phyloP scores from a whole-genome alignment of 257 asterid genomes.

The Thymus mandschuricus region DNA sequence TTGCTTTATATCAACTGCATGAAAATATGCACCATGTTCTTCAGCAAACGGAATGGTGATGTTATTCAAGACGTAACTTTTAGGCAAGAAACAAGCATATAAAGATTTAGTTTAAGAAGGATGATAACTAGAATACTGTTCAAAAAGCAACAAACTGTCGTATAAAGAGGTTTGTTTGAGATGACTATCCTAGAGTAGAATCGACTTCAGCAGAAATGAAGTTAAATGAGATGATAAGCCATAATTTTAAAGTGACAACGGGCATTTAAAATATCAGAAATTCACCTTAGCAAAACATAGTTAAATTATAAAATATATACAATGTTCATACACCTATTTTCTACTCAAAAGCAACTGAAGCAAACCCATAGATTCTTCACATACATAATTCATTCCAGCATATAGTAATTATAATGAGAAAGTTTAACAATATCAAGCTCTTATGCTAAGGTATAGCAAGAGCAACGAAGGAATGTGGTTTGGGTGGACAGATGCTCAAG shows the following conservation, averaged over 20 bases:
- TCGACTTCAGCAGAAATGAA: neutral
- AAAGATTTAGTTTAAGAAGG: neutral
- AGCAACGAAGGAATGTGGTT: neutral
- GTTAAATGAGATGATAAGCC: neutral
- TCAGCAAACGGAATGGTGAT: slow-evolving; percentile 9
- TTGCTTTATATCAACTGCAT: slow-evolving; percentile 13
- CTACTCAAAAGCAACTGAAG: slow-evolving; percentile 4
- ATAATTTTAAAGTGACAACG: neutral
- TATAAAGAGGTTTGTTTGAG: neutral
- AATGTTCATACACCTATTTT: neutral
- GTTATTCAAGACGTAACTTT: neutral
- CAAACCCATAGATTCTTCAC: neutral
- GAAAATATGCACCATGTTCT: slow-evolving; percentile 5
- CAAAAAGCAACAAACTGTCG: neutral
- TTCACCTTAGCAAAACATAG: neutral
- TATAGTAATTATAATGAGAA: neutral
- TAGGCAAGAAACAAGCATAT: slow-evolving; percentile 16
- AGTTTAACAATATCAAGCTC: neutral
- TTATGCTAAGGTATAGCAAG: neutral
- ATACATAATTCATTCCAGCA: neutral
- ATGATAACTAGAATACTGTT: neutral
- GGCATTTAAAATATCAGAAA: neutral
- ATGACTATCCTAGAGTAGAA: neutral
- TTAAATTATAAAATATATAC: neutral
- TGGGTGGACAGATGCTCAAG: neutral